Percentiles rank a stretch among this genome's conserved stretches.
phyloP scores from a whole-genome alignment of 1,139 yeast genomes.

The Komagataea norvegica region DNA sequence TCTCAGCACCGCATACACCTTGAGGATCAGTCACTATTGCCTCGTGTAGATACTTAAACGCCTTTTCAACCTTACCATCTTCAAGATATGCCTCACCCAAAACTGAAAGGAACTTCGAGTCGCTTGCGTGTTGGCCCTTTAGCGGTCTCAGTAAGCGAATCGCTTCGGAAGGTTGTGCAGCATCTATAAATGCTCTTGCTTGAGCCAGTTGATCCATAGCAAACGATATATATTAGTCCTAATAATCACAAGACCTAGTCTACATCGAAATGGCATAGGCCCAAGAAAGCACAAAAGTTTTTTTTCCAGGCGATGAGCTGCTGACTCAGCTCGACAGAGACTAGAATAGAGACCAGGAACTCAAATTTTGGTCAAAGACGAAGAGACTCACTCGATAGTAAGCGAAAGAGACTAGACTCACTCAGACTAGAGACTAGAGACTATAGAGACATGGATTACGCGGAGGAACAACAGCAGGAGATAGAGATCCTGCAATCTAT shows the following conservation, averaged over 20 bases:
- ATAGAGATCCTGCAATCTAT: slow-evolving; percentile 81
- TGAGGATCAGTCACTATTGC: slow-evolving; percentile 69
- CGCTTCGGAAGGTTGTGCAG: slow-evolving; percentile 34
- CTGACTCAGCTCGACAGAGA: slow-evolving; percentile 3
- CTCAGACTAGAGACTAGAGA: background rate
- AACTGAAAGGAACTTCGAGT: slow-evolving; percentile 39
- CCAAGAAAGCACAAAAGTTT: background rate
- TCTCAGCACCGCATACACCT: slow-evolving; percentile 65
- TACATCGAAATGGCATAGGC: no score
- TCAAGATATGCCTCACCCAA: slow-evolving; percentile 79
- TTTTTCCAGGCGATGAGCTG: slow-evolving; percentile 3
- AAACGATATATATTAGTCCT: no score
- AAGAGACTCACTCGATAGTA: background rate
- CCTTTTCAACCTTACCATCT: slow-evolving; percentile 70
- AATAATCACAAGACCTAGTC: no score
- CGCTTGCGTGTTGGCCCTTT: slow-evolving; percentile 27
- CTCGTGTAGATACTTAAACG: slow-evolving; percentile 57
- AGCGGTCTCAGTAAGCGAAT: slow-evolving; percentile 32
- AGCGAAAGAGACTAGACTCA: background rate
- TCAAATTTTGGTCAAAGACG: no score
- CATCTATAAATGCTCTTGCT: slow-evolving; percentile 7
- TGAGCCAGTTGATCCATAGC: no score
- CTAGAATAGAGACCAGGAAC: background rate
- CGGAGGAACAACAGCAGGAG: slow-evolving; percentile 76
- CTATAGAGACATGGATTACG: slow-evolving; percentile 49